These are phyloP conservation scores for Artemisia tridentata DNA, from an alignment of 129 eudicot genomes.

Conservation along the genomic window DNA sequence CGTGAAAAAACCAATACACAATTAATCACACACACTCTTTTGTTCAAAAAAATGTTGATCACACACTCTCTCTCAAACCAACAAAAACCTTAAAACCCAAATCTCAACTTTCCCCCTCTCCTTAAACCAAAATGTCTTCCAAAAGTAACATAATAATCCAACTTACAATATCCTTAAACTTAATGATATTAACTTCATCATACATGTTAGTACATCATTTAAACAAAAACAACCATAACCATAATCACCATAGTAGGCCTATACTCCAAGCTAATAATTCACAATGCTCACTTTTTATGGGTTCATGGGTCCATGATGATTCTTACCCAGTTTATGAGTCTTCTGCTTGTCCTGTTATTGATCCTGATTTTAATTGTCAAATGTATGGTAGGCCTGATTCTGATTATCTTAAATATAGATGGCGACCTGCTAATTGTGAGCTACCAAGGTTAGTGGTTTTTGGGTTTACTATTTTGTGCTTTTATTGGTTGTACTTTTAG, in stretches of 20 bases:
- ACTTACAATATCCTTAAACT: conserved; percentile 4
- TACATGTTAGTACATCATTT: conserved; percentile 42
- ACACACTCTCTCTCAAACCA: conserved; percentile 16
- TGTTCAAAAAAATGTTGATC: conserved; percentile 4
- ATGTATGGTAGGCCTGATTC: conserved; percentile 85
- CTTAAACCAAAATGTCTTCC: conserved; percentile 16
- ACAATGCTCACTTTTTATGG: conserved; percentile 60
- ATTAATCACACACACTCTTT: conserved; percentile 25
- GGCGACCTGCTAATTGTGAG: conserved; percentile 80
- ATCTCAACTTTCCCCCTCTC: conserved; percentile 5
- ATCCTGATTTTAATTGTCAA: conserved; percentile 78
- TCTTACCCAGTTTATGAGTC: conserved; percentile 61
- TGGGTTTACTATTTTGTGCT: background rate
- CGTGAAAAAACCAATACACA: conserved; percentile 30
- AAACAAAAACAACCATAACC: conserved; percentile 39
- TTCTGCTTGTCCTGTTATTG: conserved; percentile 61
- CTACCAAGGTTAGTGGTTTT: conserved; percentile 61
- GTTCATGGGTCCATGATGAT: conserved; percentile 74
- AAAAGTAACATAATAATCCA: background rate
- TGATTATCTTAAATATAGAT: conserved; percentile 77
- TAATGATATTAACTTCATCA: conserved; percentile 29
- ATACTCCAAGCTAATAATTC: conserved; percentile 54
- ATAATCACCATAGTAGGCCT: conserved; percentile 37
- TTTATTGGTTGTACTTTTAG: too few species aligned
- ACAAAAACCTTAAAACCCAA: background rate